These are phyloP conservation scores for Mucor indicus DNA, from an alignment of 371 early-diverging fungal genomes.

Conservation along the genomic window DNA sequence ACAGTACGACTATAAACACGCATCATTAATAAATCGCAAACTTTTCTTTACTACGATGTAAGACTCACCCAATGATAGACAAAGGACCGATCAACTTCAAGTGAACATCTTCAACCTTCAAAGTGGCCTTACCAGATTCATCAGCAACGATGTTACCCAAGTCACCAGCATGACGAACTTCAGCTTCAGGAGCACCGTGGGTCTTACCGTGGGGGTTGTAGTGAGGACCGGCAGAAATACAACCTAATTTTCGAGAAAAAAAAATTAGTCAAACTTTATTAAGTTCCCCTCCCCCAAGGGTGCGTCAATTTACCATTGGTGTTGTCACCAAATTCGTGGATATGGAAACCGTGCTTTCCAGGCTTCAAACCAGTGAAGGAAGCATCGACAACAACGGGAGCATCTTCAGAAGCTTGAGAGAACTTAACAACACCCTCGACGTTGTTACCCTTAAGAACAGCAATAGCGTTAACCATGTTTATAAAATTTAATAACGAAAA, in stretches of 20 bases:
- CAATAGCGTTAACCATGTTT: slow-evolving; percentile 76
- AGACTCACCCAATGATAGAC: slow-evolving; percentile 78
- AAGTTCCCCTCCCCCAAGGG: too few species aligned
- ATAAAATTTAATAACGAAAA: slow-evolving; percentile 2
- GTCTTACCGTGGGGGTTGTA: slow-evolving; percentile 79
- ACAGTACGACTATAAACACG: slow-evolving; percentile 65
- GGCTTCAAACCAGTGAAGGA: slow-evolving; percentile 67
- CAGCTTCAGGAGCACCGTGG: slow-evolving; percentile 79
- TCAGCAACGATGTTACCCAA: slow-evolving; percentile 78
- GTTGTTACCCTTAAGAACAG: slow-evolving; percentile 61
- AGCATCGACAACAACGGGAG: slow-evolving; percentile 61
- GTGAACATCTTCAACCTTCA: slow-evolving; percentile 60
- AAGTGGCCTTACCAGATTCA: slow-evolving; percentile 57
- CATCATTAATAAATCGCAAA: background rate
- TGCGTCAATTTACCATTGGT: slow-evolving; percentile 61
- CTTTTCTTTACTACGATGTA: too few species aligned
- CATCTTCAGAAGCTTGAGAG: slow-evolving; percentile 66
- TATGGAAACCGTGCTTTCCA: slow-evolving; percentile 92
- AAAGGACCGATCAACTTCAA: slow-evolving; percentile 77
- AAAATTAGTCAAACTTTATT: background rate
- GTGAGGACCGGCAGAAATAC: slow-evolving; percentile 82
- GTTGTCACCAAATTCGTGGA: slow-evolving; percentile 84
- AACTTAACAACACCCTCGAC: slow-evolving; percentile 77
- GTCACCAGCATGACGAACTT: slow-evolving; percentile 85
- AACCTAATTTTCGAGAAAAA: too few species aligned